phyloP scores from a whole-genome alignment of 768 basidiomycete species.

The Suillus subalutaceus region DNA sequence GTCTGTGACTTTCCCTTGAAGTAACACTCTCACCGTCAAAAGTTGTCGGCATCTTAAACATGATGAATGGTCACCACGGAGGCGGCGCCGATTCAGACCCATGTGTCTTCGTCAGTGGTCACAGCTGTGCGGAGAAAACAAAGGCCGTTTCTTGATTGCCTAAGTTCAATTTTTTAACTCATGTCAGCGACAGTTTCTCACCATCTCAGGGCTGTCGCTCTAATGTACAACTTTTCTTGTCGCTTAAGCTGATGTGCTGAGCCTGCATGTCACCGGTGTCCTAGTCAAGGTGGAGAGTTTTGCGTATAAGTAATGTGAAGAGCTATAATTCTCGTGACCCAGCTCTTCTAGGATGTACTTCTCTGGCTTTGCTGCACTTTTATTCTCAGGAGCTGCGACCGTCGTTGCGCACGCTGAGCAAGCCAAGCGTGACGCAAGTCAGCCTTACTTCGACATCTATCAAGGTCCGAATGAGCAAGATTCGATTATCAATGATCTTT shows the following conservation, averaged over 20 bases:
- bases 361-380: slow-evolving; percentile 10
- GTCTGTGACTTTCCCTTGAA: too few species aligned
- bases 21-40: slow-evolving; percentile 5
- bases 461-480: slow-evolving; percentile 18
- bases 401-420: slow-evolving; percentile 8
- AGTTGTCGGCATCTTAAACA: neutral
- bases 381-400: slow-evolving; percentile 12
- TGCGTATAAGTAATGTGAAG: neutral
- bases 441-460: slow-evolving; percentile 19
- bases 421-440: slow-evolving; percentile 15
- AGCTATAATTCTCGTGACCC: slow-evolving; percentile 7
- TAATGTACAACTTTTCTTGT: neutral
- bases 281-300: neutral
- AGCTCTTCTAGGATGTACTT: slow-evolving; percentile 16
- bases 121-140: neutral
- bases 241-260: too few species aligned
- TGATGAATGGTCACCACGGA: neutral
- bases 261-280: neutral
- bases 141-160: neutral
- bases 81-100: neutral
- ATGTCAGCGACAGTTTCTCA: slow-evolving; percentile 8
- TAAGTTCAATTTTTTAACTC: neutral
- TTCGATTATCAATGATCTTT: slow-evolving; percentile 16
- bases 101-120: neutral
- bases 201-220: slow-evolving; percentile 8